Conservation (phyloP, 345 rosid genomes). For the Moringa oleifera region DNA sequence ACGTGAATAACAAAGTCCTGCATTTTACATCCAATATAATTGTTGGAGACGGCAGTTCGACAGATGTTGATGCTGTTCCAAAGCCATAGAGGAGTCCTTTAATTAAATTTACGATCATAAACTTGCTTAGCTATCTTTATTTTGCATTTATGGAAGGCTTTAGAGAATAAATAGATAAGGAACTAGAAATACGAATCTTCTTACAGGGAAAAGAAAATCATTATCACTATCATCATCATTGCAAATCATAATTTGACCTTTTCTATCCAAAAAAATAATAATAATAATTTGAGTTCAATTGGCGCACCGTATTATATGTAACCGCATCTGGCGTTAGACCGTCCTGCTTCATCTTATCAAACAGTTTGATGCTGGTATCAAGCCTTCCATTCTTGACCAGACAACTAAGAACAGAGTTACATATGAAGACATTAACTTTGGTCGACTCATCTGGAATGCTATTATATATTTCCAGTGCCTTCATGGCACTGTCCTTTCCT, state of each 20-base stretch:
- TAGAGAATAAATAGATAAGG: not conserved
- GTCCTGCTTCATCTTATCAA: conserved; percentile 82
- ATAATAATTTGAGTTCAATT: conserved; percentile 2
- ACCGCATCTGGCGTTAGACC: conserved; percentile 84
- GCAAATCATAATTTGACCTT: too few species aligned
- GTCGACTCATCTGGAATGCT: conserved; percentile 54
- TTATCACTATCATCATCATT: not conserved
- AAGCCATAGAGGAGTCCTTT: not conserved
- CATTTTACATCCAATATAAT: not conserved
- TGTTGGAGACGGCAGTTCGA: not conserved
- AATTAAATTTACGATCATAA: not conserved
- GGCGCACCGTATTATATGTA: conserved; percentile 72
- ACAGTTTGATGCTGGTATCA: conserved; percentile 52
- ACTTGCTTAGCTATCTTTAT: not conserved
- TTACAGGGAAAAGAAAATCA: not conserved
- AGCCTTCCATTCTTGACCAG: conserved; percentile 69
- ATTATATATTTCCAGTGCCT: conserved; percentile 69
- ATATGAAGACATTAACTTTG: conserved; percentile 63
- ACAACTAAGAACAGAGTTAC: conserved; percentile 82
- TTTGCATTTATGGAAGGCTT: not conserved
- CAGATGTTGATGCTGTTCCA: not conserved
- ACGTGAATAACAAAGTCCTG: not conserved
- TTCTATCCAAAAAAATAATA: too few species aligned
- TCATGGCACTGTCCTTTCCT: conserved; percentile 54
- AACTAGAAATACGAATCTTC: not conserved